Percentiles rank a stretch among this genome's conserved stretches.
Evolutionary conservation across 495 filamentous ascomycete genomes (phyloP).

Genomic region (Penicillium lividum): DNA sequence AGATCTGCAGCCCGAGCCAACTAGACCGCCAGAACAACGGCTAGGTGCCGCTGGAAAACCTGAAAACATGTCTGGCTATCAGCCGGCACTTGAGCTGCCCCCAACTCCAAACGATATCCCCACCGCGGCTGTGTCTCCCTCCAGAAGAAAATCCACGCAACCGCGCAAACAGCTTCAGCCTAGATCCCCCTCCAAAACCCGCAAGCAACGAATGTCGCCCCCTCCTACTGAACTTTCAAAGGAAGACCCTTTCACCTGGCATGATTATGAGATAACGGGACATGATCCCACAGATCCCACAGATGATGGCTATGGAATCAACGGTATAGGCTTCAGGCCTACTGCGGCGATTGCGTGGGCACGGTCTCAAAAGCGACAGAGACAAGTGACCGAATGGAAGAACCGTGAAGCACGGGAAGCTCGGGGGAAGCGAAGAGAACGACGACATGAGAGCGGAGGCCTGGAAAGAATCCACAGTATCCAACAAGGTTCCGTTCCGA

Average conservation of each 20-base stretch:
- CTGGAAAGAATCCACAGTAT: constrained; percentile 34
- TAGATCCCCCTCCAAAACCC: constrained; percentile 28
- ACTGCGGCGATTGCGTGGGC: constrained; percentile 81
- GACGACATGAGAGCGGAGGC: constrained; percentile 50
- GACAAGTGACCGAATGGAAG: constrained; percentile 84
- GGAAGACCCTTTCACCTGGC: constrained; percentile 69
- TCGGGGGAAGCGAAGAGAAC: constrained; percentile 68
- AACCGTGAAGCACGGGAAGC: constrained; percentile 82
- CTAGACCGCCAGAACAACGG: constrained; percentile 12
- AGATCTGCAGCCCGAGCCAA: constrained; percentile 10
- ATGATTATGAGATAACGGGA: constrained; percentile 80
- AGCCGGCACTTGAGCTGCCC: background rate
- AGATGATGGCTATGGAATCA: constrained; percentile 79
- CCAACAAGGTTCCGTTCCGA: constrained; percentile 39
- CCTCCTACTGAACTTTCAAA: constrained; percentile 43
- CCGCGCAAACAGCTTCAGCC: constrained; percentile 31
- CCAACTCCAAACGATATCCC: background rate
- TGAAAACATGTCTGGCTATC: constrained; percentile 21
- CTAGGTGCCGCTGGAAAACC: constrained; percentile 14
- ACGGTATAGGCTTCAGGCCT: constrained; percentile 89
- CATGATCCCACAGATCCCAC: constrained; percentile 72
- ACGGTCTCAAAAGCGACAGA: constrained; percentile 69
- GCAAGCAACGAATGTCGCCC: constrained; percentile 42
- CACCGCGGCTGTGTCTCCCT: constrained; percentile 12
- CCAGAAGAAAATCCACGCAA: constrained; percentile 22